phyloP scores from a whole-genome alignment of 2,329 filamentous ascomycete genomes.

The Elsinoe arachidis region DNA sequence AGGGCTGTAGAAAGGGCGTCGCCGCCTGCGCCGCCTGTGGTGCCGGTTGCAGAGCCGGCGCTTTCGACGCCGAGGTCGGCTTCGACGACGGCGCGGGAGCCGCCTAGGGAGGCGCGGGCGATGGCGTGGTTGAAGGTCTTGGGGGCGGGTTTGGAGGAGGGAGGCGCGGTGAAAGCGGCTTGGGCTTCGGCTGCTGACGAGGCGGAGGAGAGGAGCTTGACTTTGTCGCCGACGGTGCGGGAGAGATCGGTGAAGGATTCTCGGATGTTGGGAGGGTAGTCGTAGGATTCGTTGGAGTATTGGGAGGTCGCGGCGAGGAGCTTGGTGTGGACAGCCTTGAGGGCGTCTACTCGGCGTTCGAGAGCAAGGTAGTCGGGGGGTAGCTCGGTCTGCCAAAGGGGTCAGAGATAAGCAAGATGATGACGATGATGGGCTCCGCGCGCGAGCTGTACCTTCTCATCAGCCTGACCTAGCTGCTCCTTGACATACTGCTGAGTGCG shows the following conservation, averaged over 20 bases:
- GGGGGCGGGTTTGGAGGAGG: constrained; percentile 86
- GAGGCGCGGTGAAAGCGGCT: constrained; percentile 82
- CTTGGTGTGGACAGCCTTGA: constrained; percentile 95
- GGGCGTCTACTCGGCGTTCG: constrained; percentile 94
- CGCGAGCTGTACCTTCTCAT: constrained; percentile 52
- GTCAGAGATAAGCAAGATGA: neutral
- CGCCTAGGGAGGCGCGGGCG: constrained; percentile 76
- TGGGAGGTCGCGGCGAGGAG: constrained; percentile 93
- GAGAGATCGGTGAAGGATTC: constrained; percentile 96
- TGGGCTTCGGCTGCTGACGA: constrained; percentile 84
- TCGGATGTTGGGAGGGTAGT: constrained; percentile 96
- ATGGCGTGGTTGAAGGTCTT: constrained; percentile 98
- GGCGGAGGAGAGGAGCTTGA: constrained; percentile 71
- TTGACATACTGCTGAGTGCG: constrained; percentile 96
- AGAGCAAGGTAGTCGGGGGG: constrained; percentile 96
- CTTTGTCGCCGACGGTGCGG: constrained; percentile 89
- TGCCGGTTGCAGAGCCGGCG: constrained; percentile 46
- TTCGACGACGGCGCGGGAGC: constrained; percentile 79
- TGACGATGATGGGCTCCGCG: neutral
- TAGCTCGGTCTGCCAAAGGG: constrained; percentile 65
- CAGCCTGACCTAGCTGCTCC: constrained; percentile 89
- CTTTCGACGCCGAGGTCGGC: constrained; percentile 55
- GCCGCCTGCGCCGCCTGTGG: neutral
- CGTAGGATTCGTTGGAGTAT: constrained; percentile 79
- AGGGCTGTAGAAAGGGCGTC: constrained; percentile 86